Percentiles rank a stretch among this genome's conserved stretches.
phyloP scores from a whole-genome alignment of 768 basidiomycete genomes.

The Boletus sensibilis region DNA sequence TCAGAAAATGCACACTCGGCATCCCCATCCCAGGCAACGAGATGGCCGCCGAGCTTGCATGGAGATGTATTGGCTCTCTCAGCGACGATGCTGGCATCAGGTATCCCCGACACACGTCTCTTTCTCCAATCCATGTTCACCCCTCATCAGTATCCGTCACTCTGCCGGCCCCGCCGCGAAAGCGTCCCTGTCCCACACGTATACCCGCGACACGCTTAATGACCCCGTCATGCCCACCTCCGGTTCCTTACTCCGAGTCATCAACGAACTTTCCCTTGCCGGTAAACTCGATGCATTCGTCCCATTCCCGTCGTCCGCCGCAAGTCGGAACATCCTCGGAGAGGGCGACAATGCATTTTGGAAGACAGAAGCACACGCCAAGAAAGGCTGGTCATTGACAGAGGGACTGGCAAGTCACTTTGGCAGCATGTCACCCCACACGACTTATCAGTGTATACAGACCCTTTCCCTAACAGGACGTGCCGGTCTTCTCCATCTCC shows the following conservation, averaged over 20 bases:
- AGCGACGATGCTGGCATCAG: constrained; percentile 77
- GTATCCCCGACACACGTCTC: constrained; percentile 36
- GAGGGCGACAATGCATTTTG: constrained; percentile 28
- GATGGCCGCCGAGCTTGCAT: constrained; percentile 77
- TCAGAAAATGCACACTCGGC: constrained; percentile 19
- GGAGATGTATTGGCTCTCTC: constrained; percentile 73
- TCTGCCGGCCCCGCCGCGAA: constrained; percentile 80
- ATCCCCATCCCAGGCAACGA: constrained; percentile 51
- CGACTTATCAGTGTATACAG: constrained; percentile 40
- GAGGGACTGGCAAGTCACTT: constrained; percentile 22
- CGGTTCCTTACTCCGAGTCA: constrained; percentile 21
- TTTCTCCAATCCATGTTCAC: background rate
- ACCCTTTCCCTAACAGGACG: constrained; percentile 71
- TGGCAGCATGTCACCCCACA: background rate
- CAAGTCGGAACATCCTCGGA: constrained; percentile 14
- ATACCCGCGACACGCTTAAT: constrained; percentile 51
- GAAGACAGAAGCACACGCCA: constrained; percentile 23
- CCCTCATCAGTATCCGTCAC: constrained; percentile 65
- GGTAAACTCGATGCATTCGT: constrained; percentile 23
- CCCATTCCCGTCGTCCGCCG: background rate
- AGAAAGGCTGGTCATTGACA: constrained; percentile 24
- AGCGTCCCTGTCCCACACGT: constrained; percentile 80
- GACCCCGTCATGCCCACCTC: constrained; percentile 29
- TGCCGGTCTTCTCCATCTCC: constrained; percentile 66
- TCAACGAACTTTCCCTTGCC: constrained; percentile 22